phyloP scores from a whole-genome alignment of 2,329 filamentous ascomycete species.

The Aspergillus oerlinghausenensis region DNA sequence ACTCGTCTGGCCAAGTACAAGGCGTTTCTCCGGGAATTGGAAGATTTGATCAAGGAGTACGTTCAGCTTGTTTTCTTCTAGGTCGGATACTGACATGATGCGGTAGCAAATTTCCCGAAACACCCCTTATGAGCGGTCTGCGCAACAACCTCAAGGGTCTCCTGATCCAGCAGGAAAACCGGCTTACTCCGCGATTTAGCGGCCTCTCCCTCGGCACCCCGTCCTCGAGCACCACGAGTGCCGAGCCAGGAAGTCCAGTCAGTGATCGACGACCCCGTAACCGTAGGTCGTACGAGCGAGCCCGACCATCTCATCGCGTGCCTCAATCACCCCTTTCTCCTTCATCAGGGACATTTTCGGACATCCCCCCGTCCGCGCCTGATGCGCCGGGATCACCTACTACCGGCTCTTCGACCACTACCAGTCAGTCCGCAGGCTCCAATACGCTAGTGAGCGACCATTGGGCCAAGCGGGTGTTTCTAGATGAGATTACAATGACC shows the following conservation, averaged over 20 bases:
- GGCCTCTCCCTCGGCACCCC: slow-evolving; percentile 22
- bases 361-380: slow-evolving; percentile 27
- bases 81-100: slow-evolving; percentile 2
- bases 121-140: slow-evolving; percentile 21
- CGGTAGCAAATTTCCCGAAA: slow-evolving; percentile 24
- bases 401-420: slow-evolving; percentile 28
- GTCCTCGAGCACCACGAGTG: slow-evolving; percentile 22
- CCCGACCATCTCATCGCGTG: slow-evolving; percentile 22
- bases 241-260: slow-evolving; percentile 24
- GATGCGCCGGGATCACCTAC: slow-evolving; percentile 32
- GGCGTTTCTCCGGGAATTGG: slow-evolving; percentile 44
- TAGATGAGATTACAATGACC: slow-evolving; percentile 23
- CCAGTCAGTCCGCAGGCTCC: slow-evolving; percentile 27
- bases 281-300: slow-evolving; percentile 34
- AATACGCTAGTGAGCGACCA: slow-evolving; percentile 28
- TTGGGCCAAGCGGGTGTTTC: slow-evolving; percentile 41
- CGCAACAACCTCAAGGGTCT: slow-evolving; percentile 24
- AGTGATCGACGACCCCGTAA: slow-evolving; percentile 25
- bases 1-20: slow-evolving; percentile 49
- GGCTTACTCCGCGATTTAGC: slow-evolving; percentile 22
- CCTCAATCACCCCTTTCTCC: slow-evolving; percentile 27
- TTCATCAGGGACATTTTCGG: slow-evolving; percentile 25
- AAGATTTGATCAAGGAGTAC: slow-evolving; percentile 46
- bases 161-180: slow-evolving; percentile 26
- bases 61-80: slow-evolving; percentile 8